A percentile compares a stretch with the other conserved stretches of the same genome.
phyloP scores from a whole-genome alignment of 1,139 yeast species.

The Kurtzmaniella natalensis region DNA sequence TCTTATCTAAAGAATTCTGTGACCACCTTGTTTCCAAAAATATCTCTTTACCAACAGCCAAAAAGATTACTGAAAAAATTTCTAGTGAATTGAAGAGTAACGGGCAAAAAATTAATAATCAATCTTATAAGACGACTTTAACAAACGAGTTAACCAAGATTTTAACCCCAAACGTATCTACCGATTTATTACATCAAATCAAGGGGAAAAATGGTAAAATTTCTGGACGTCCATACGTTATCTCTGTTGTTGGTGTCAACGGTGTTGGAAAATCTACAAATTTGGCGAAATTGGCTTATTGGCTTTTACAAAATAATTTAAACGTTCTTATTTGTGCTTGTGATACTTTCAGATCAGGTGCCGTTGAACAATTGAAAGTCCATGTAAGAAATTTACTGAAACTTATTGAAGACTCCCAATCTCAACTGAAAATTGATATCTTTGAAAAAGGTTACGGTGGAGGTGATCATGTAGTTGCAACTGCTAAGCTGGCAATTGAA shows the following conservation, averaged over 20 bases:
- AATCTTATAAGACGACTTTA: conserved; percentile 51
- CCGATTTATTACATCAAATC: conserved; percentile 81
- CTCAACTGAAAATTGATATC: conserved; percentile 63
- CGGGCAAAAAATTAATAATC: conserved; percentile 27
- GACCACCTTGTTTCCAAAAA: conserved; percentile 43
- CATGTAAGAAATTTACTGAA: conserved; percentile 82
- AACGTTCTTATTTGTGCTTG: conserved; percentile 92
- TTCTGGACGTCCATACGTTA: conserved; percentile 67
- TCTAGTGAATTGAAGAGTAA: conserved; percentile 23
- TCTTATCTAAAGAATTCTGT: conserved; percentile 37
- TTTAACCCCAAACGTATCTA: conserved; percentile 88
- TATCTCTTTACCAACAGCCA: conserved; percentile 40
- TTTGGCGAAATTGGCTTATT: conserved; percentile 87
- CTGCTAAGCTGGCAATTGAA: conserved; percentile 91
- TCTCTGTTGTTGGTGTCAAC: conserved; percentile 95
- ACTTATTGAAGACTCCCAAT: conserved; percentile 25
- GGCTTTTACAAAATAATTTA: conserved; percentile 88
- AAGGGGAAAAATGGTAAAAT: conserved; percentile 32
- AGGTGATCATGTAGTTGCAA: conserved; percentile 85
- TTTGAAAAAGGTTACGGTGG: conserved; percentile 97
- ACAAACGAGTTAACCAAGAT: conserved; percentile 75
- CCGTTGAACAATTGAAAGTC: conserved; percentile 92
- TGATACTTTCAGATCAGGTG: conserved; percentile 97
- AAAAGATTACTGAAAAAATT: conserved; percentile 33
- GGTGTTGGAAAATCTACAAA: conserved; percentile 98